Evolutionary conservation across 1,139 yeast genomes (phyloP).

Genomic region (Magnusiomyces tetraspermus): DNA sequence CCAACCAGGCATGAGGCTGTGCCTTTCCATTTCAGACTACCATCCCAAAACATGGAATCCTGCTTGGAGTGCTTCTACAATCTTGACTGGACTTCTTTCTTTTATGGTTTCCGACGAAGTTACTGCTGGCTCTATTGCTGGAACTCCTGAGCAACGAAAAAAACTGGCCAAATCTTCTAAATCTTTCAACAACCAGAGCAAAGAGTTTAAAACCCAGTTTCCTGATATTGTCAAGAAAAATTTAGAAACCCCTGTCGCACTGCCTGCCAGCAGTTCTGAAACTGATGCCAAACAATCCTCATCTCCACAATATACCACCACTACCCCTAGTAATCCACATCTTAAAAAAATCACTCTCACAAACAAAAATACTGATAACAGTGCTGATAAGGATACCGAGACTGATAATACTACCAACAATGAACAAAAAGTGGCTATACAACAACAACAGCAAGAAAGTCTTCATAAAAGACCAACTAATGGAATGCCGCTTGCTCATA

Average conservation of each 20-base stretch:
- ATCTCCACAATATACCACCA: too few species aligned
- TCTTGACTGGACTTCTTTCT: conserved; percentile 72
- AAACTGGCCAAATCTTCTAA: conserved; percentile 7
- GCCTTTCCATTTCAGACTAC: conserved; percentile 83
- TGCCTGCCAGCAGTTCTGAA: too few species aligned
- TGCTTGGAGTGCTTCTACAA: conserved; percentile 86
- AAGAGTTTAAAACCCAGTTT: conserved; percentile 7
- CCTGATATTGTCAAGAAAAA: conserved; percentile 9
- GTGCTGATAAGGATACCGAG: too few species aligned
- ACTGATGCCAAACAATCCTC: too few species aligned
- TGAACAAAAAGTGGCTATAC: too few species aligned
- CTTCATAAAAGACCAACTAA: too few species aligned
- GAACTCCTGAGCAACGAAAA: conserved; percentile 3
- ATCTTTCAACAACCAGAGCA: conserved; percentile 7
- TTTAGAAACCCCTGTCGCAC: too few species aligned
- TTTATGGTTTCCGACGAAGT: conserved; percentile 48
- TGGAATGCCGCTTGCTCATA: conserved; percentile 10
- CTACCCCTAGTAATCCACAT: too few species aligned
- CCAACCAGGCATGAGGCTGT: conserved; percentile 65
- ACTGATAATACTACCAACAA: too few species aligned
- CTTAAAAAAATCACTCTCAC: too few species aligned
- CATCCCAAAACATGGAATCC: conserved; percentile 96
- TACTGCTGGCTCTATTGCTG: conserved; percentile 13
- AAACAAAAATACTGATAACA: not conserved
- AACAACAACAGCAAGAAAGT: too few species aligned